Evolutionary conservation across 805 yeast species (phyloP).

Genomic region (Zygotorulaspora florentina): DNA sequence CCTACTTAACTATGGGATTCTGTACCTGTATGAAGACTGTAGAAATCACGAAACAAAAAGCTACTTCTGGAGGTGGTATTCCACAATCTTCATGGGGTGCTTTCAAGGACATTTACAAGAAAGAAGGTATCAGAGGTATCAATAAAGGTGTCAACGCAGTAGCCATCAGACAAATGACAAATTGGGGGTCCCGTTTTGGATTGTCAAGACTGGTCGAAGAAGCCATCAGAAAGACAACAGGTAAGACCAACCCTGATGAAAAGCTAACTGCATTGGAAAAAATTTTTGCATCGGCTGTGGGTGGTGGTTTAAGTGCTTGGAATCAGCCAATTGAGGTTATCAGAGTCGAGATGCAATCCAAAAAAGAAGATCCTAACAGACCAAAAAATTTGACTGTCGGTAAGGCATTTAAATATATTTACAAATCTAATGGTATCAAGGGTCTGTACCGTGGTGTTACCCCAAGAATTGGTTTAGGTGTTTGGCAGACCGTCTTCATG

Average conservation of each 20-base stretch:
- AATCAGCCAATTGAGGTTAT: slow-evolving; percentile 98
- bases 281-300: slow-evolving; percentile 77
- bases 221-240: slow-evolving; percentile 58
- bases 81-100: slow-evolving; percentile 79
- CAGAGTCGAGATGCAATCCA: slow-evolving; percentile 96
- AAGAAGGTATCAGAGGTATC: slow-evolving; percentile 90
- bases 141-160: slow-evolving; percentile 98
- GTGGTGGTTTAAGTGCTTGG: slow-evolving; percentile 98
- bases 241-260: slow-evolving; percentile 51
- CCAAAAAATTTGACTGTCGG: slow-evolving; percentile 83
- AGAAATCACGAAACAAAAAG: slow-evolving; percentile 87
- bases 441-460: slow-evolving; percentile 96
- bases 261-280: slow-evolving; percentile 74
- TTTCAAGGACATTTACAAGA: slow-evolving; percentile 74
- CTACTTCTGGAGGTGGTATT: slow-evolving; percentile 56
- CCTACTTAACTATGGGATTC: slow-evolving; percentile 95
- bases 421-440: slow-evolving; percentile 72
- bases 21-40: slow-evolving; percentile 99
- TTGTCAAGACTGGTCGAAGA: slow-evolving; percentile 89
- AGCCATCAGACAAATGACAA: slow-evolving; percentile 97
- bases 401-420: slow-evolving; percentile 77
- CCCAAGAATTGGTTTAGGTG: slow-evolving; percentile 93
- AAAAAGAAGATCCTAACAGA: slow-evolving; percentile 89
- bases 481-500: slow-evolving; percentile 99
- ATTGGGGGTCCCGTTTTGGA: slow-evolving; percentile 98